Percentiles rank a stretch among this genome's conserved stretches.
These are phyloP conservation scores for Rhytidhysteron rufulum DNA, from an alignment of 2,329 filamentous ascomycete species.

Conservation along the genomic window DNA sequence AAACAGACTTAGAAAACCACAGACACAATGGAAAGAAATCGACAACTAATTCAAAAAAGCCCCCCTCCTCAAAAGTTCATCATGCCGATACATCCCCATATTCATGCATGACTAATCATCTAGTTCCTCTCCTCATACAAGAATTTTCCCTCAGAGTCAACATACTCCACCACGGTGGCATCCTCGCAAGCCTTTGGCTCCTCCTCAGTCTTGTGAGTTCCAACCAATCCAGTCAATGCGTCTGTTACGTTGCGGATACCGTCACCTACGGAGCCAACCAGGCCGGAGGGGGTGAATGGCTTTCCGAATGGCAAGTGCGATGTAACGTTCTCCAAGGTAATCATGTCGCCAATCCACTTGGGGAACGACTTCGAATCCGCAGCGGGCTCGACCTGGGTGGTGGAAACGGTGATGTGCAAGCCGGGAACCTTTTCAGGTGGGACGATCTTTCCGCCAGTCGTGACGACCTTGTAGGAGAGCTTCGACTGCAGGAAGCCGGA, in stretches of 20 bases:
- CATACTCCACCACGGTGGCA: conserved; percentile 31
- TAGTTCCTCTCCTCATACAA: conserved; percentile 8
- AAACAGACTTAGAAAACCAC: too few relatives aligned
- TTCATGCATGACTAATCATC: too few relatives aligned
- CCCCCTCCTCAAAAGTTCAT: too few relatives aligned
- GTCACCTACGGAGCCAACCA: too few relatives aligned
- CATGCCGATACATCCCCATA: too few relatives aligned
- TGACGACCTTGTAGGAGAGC: conserved; percentile 33
- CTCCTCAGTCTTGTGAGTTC: conserved; percentile 16
- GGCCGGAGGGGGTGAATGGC: conserved; percentile 24
- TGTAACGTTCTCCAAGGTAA: conserved; percentile 21
- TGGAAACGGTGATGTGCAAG: conserved; percentile 31
- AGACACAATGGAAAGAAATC: too few relatives aligned
- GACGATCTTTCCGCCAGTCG: conserved; percentile 24
- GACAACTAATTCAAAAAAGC: too few relatives aligned
- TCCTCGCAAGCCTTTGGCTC: conserved; percentile 24
- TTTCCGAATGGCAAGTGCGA: conserved; percentile 25
- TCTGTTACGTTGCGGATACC: too few relatives aligned
- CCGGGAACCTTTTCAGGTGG: conserved; percentile 23
- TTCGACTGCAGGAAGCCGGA: conserved; percentile 31
- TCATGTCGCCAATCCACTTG: conserved; percentile 21
- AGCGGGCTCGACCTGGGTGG: conserved; percentile 26
- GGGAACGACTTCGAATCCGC: conserved; percentile 22
- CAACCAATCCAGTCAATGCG: too few relatives aligned
- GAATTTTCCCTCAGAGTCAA: conserved; percentile 28